Percentiles rank a stretch among this genome's conserved stretches.
These are phyloP conservation scores for Lentinula edodes DNA, from an alignment of 768 basidiomycete genomes.

Conservation along the genomic window DNA sequence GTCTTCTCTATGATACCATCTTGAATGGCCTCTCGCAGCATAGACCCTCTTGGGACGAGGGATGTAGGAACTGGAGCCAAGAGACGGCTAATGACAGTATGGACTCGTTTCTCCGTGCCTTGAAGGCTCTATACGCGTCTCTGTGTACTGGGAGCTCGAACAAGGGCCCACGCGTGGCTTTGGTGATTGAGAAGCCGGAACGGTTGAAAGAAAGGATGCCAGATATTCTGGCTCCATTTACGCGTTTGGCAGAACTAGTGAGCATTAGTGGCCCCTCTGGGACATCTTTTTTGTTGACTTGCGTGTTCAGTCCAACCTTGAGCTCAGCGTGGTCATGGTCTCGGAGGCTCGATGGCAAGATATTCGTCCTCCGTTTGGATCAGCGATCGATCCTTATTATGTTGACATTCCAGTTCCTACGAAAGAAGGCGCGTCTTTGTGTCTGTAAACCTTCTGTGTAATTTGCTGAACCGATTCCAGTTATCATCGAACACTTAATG, in stretches of 20 bases:
- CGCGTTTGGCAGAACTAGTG: constrained; percentile 69
- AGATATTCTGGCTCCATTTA: constrained; percentile 63
- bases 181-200: constrained; percentile 67
- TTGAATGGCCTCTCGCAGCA: constrained; percentile 57
- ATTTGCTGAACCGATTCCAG: constrained; percentile 12
- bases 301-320: constrained; percentile 44
- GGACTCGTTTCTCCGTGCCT: constrained; percentile 66
- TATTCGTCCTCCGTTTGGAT: constrained; percentile 62
- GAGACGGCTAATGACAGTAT: constrained; percentile 47
- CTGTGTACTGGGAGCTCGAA: constrained; percentile 19
- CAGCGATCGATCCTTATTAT: constrained; percentile 69
- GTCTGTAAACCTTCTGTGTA: neutral
- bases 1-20: constrained; percentile 61
- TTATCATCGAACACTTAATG: constrained; percentile 20
- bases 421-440: constrained; percentile 48
- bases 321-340: constrained; percentile 55
- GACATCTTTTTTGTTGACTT: constrained; percentile 2
- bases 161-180: constrained; percentile 36
- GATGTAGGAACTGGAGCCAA: constrained; percentile 53
- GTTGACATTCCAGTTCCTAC: constrained; percentile 46
- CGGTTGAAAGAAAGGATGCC: constrained; percentile 55
- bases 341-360: constrained; percentile 69
- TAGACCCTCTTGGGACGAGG: constrained; percentile 53
- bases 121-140: constrained; percentile 33
- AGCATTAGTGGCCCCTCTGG: constrained; percentile 13